phyloP scores from a whole-genome alignment of 2,329 filamentous ascomycete genomes.

The Diplodia sapinea region DNA sequence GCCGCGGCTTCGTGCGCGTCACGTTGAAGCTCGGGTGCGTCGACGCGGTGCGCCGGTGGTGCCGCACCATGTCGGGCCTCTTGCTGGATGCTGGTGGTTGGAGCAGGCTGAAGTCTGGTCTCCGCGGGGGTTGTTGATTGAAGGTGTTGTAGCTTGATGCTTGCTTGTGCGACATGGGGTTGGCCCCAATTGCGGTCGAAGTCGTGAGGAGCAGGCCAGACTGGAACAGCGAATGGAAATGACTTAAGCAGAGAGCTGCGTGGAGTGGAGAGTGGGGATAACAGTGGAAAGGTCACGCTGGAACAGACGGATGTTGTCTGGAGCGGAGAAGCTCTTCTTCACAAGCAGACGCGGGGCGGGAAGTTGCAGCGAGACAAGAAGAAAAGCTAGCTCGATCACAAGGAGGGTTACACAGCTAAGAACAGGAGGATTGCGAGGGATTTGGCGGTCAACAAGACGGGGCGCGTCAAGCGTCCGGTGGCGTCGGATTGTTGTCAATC shows the following conservation, averaged over 20 bases:
- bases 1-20: slow-evolving; percentile 55
- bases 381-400: background rate
- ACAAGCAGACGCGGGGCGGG: background rate
- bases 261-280: background rate
- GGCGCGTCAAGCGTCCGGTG: slow-evolving; percentile 3
- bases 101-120: slow-evolving; percentile 13
- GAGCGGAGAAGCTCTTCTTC: background rate
- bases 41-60: slow-evolving; percentile 39
- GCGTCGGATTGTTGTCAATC: slow-evolving; percentile 13
- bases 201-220: background rate
- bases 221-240: background rate
- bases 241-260: background rate
- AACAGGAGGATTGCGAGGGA: background rate
- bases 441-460: slow-evolving; percentile 1
- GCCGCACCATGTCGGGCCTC: slow-evolving; percentile 15
- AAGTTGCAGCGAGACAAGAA: background rate
- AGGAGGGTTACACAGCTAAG: background rate
- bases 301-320: background rate
- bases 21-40: slow-evolving; percentile 55
- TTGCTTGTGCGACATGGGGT: slow-evolving; percentile 5
- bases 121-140: background rate
- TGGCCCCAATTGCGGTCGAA: background rate
- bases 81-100: background rate
- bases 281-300: background rate
- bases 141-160: slow-evolving; percentile 5